phyloP scores from a whole-genome alignment of 805 yeast species.

The Wickerhamomyces alni region DNA sequence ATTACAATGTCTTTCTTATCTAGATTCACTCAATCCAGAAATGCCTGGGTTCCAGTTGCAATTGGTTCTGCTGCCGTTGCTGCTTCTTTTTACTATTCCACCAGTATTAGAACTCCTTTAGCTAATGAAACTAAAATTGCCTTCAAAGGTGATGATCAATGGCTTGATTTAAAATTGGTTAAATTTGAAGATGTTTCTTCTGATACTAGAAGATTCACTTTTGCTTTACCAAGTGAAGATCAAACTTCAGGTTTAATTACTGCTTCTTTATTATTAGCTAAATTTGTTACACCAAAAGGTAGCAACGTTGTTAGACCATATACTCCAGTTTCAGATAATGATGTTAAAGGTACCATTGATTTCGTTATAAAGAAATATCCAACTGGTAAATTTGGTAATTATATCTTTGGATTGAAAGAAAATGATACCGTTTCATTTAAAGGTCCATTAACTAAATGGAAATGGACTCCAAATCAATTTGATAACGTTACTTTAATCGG shows the following conservation, averaged over 20 bases:
- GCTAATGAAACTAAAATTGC: constrained; percentile 37
- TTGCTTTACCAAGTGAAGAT: constrained; percentile 62
- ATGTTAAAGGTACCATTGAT: constrained; percentile 67
- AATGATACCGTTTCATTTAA: constrained; percentile 84
- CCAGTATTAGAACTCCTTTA: constrained; percentile 20
- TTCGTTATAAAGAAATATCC: constrained; percentile 82
- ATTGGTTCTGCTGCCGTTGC: constrained; percentile 45
- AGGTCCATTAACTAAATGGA: constrained; percentile 92
- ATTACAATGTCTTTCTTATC: constrained; percentile 21
- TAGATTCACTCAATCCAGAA: constrained; percentile 16
- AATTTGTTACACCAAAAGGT: constrained; percentile 79
- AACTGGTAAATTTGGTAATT: constrained; percentile 77
- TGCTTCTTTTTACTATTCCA: constrained; percentile 25
- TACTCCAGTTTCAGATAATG: constrained; percentile 77
- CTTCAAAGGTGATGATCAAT: constrained; percentile 58
- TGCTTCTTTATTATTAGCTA: constrained; percentile 78
- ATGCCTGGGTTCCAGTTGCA: constrained; percentile 30
- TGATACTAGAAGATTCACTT: constrained; percentile 64
- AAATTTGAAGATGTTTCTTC: constrained; percentile 44
- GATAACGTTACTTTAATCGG: constrained; percentile 78
- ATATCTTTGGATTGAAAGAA: constrained; percentile 61
- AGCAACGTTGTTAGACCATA: constrained; percentile 69
- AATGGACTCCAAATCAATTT: constrained; percentile 82
- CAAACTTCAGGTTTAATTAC: constrained; percentile 68
- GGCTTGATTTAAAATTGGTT: constrained; percentile 63